Evolutionary conservation across 2,329 filamentous ascomycete species (phyloP).

Genomic region (Escovopsis weberi): DNA sequence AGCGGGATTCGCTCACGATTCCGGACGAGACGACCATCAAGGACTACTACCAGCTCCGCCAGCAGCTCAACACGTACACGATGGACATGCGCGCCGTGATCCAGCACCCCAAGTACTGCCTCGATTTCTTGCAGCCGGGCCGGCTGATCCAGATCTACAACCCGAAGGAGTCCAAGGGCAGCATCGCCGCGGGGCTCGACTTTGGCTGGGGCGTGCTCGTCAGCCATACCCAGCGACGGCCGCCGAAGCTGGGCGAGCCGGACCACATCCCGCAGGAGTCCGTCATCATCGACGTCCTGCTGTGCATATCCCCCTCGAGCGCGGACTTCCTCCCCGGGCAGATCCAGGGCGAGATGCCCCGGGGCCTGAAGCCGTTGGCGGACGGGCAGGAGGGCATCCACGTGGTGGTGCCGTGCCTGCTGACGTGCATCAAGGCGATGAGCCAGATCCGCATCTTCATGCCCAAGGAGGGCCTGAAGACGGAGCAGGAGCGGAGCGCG

Average conservation of each 20-base stretch:
- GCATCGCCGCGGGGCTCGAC: slow-evolving; percentile 34
- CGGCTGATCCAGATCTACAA: slow-evolving; percentile 78
- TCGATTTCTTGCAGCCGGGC: slow-evolving; percentile 76
- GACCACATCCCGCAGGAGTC: slow-evolving; percentile 61
- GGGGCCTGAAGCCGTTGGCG: slow-evolving; percentile 36
- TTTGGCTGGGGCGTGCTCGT: slow-evolving; percentile 93
- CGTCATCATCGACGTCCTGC: slow-evolving; percentile 68
- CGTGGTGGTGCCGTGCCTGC: slow-evolving; percentile 56
- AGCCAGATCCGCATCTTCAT: slow-evolving; percentile 73
- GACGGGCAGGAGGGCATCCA: slow-evolving; percentile 17
- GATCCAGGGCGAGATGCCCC: slow-evolving; percentile 33
- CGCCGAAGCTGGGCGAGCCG: slow-evolving; percentile 51
- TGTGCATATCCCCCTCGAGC: slow-evolving; percentile 42
- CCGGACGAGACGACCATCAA: slow-evolving; percentile 77
- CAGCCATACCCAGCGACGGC: slow-evolving; percentile 52
- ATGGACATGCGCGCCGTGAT: slow-evolving; percentile 87
- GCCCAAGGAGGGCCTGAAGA: slow-evolving; percentile 56
- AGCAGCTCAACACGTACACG: slow-evolving; percentile 69
- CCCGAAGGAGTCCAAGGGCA: slow-evolving; percentile 31
- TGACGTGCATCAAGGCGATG: slow-evolving; percentile 74
- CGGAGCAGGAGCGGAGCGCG: slow-evolving; percentile 48
- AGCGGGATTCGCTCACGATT: slow-evolving; percentile 60
- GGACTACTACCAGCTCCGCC: slow-evolving; percentile 83
- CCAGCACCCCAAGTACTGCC: slow-evolving; percentile 75
- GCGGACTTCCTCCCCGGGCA: slow-evolving; percentile 27